Conservation (phyloP, 169 alveolate genomes). For the Cryptosporidium sp. region DNA sequence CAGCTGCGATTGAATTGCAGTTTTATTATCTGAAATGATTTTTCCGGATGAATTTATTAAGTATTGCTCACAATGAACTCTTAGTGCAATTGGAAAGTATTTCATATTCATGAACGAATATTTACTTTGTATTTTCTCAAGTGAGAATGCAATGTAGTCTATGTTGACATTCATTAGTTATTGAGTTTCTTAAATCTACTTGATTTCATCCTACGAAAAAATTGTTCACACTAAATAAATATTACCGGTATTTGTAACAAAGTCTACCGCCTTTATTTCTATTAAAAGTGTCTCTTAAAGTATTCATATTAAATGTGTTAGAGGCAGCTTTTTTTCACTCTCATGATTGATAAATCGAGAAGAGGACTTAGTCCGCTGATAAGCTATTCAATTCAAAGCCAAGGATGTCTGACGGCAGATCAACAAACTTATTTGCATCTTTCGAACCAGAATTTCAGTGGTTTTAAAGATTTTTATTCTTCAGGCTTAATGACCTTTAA, state of each 20-base stretch:
- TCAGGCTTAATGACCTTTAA: conserved; percentile 50
- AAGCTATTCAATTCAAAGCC: conserved; percentile 17
- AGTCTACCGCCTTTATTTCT: conserved; percentile 1
- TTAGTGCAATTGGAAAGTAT: conserved; percentile 27
- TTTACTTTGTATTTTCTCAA: neutral
- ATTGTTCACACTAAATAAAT: neutral
- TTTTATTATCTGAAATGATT: conserved; percentile 6
- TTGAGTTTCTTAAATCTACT: neutral
- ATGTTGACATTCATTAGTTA: neutral
- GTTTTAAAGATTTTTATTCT: neutral
- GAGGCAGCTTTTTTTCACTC: neutral
- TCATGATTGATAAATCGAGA: conserved; percentile 14
- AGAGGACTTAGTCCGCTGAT: conserved; percentile 17
- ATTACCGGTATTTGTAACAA: neutral
- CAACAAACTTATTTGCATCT: neutral
- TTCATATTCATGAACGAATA: neutral
- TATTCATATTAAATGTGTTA: neutral
- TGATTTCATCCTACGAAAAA: neutral
- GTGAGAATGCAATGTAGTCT: conserved; percentile 14
- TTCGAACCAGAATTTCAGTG: neutral
- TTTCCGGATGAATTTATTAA: conserved; percentile 23
- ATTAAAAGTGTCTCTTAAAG: conserved; percentile 8
- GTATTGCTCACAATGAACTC: conserved; percentile 52
- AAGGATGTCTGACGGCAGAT: neutral
- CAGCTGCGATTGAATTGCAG: conserved; percentile 2